Base-by-base conservation (phyloP, 345 rosid species). In the Trapa incisa region DNA sequence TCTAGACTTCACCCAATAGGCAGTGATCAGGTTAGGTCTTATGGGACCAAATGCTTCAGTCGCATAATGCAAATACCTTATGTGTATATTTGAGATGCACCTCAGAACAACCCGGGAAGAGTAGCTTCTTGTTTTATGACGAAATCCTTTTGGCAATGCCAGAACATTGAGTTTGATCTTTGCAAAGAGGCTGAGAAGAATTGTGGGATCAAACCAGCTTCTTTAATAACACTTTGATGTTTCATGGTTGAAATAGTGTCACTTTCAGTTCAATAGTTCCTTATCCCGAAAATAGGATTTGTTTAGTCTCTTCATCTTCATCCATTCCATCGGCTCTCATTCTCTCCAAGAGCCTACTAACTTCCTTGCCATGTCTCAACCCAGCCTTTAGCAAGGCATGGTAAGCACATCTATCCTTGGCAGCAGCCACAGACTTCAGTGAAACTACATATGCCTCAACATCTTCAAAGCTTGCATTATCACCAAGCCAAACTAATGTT, bases 401-500 rank as follows among this genome's bases (percentile, higher is more conserved):
- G 61, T 85, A 86, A 82, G 86, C 84, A 68, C 78, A 70, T 74
- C 75, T 82, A 78, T 72, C 77, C n/a, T 72, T 50, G 4, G 80
- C 81, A 38, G 81, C 62, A 38, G 81, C 62, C 10, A 61, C 75
- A 37, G 67, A 66, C 80, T 72, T 82, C 70, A 86, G 72, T 3
- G 70, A 79, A 1, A 69, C 76, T 39, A 84, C 84, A 68, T 89
- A 84, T 41, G 75, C 73, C 71, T 85, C 89, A 37, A 73, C 76
- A 54, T 86, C 91, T 64, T 66, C 77, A n/a, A 41, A 62, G 43
- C 74, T 76, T 53, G 89, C 88, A 78, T 80, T 80, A 52, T 85
- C 71, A 2, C 89, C 83, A 15, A 89, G 78, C 91, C 93, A 86
- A 76, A 72, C 70, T 75, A 92, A 70, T 43, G 85, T 76, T 65